Conservation (phyloP, 2,329 filamentous ascomycete species). For the Fusarium veterinarium region DNA sequence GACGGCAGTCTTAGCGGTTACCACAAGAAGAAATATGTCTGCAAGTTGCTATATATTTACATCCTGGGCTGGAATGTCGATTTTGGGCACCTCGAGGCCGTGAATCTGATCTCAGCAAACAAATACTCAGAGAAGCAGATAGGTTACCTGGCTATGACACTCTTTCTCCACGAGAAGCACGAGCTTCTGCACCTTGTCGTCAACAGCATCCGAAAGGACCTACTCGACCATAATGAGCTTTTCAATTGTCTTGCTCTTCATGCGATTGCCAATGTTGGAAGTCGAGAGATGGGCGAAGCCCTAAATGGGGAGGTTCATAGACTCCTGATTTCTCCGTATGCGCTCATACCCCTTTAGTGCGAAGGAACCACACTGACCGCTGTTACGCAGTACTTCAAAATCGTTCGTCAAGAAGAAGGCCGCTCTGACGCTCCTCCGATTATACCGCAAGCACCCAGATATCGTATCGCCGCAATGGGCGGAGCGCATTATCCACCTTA, state of each 20-base stretch:
- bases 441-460: constrained; percentile 93
- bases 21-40: constrained; percentile 99
- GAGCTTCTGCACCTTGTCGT: constrained; percentile 96
- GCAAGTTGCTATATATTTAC: constrained; percentile 99
- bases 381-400: constrained; percentile 71
- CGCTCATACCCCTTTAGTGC: constrained; percentile 36
- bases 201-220: constrained; percentile 97
- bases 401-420: constrained; percentile 99
- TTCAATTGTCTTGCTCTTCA: constrained; percentile 97
- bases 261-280: constrained; percentile 97
- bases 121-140: constrained; percentile 99
- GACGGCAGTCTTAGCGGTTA: constrained; percentile 94
- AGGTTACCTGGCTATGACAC: constrained; percentile 94
- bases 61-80: constrained; percentile 99
- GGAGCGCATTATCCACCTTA: constrained; percentile 96
- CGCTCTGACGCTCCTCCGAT: constrained; percentile 87
- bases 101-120: constrained; percentile 94
- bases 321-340: constrained; percentile 92
- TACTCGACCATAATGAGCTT: constrained; percentile 94
- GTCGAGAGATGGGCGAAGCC: constrained; percentile 96
- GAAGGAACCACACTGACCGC: constrained; percentile 14
- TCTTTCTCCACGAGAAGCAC: constrained; percentile 97
- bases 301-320: constrained; percentile 92
- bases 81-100: constrained; percentile 97
- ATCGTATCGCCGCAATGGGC: constrained; percentile 98